Base-by-base conservation (phyloP, 2,329 filamentous ascomycete genomes). In the Aspergillus alliaceus region DNA sequence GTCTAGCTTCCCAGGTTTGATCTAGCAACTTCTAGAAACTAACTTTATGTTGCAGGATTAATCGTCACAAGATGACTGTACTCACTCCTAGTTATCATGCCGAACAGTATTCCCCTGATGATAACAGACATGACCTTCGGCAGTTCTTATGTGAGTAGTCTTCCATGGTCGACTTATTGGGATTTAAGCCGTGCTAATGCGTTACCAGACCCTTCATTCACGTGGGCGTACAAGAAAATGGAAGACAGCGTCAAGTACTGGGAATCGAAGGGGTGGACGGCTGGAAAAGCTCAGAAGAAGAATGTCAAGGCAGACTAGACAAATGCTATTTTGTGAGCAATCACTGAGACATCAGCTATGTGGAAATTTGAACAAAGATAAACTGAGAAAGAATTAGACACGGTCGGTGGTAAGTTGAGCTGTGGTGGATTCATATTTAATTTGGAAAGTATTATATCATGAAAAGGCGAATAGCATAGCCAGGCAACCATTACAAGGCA, bases 11-110 rank as follows among this genome's bases (percentile, higher is more conserved):
- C n/a, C n/a, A n/a, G n/a, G n/a, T n/a, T n/a, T n/a, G n/a, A n/a
- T n/a, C n/a, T n/a, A n/a, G n/a, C n/a, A n/a, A n/a, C n/a, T n/a
- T n/a, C n/a, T n/a, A n/a, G n/a, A n/a, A n/a, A n/a, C n/a, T n/a
- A n/a, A n/a, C n/a, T n/a, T n/a, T n/a, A n/a, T n/a, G n/a, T n/a
- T n/a, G n/a, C n/a, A 79, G 81, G 0, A 84, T 88, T 62, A 89
- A 89, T 66, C 74, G 86, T 9, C 86, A 89, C 69, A 89, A 89
- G 73, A 81, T 82, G 70, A 86, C 84, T 1, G 80, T 83, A 8
- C 71, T 86, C 50, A 87, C 85, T 1, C 85, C 85, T 0, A 78
- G 80, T 3, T 76, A 85, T 37, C 85, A 87, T 63, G 71, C 79
- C 9, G 71, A 73, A 53, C 69, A 74, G 14, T 86, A 87, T 62